Conservation (phyloP, 169 alveolate species). For the Neospora caninum region DNA sequence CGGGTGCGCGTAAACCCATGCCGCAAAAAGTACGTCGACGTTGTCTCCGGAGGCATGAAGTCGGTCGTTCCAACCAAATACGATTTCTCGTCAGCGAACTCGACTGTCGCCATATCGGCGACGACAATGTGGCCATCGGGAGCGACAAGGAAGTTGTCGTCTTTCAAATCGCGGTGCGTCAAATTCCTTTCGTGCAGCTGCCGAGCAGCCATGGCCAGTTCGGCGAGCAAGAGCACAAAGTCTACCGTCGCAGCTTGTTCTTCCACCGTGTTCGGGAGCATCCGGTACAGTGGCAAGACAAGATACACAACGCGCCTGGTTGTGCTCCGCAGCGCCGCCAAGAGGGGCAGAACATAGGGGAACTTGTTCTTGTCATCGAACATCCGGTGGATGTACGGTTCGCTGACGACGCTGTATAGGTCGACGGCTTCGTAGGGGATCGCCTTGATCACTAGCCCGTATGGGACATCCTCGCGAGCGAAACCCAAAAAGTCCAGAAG, state of each 20-base stretch:
- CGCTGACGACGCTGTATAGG: background rate
- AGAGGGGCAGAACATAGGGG: background rate
- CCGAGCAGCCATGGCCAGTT: background rate
- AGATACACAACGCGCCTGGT: background rate
- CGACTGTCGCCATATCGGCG: conserved; percentile 1
- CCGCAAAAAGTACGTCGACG: background rate
- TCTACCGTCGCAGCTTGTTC: background rate
- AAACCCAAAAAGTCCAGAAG: background rate
- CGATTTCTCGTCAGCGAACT: background rate
- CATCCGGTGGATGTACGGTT: conserved; percentile 23
- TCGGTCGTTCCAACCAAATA: background rate
- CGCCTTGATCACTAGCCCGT: conserved; percentile 21
- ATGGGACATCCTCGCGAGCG: background rate
- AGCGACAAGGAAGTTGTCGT: background rate
- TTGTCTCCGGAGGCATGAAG: conserved; percentile 1
- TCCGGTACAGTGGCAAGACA: background rate
- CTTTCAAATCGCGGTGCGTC: background rate
- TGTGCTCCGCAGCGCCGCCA: background rate
- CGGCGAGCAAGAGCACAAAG: background rate
- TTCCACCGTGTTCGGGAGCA: background rate
- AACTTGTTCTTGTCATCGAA: background rate
- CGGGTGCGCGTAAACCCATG: background rate
- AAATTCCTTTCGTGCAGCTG: conserved; percentile 1
- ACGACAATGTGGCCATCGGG: conserved; percentile 14
- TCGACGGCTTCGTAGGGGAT: background rate